Evolutionary conservation across 352 stramenopile species (phyloP).

Genomic region (Hyaloperonospora arabidopsidis): DNA sequence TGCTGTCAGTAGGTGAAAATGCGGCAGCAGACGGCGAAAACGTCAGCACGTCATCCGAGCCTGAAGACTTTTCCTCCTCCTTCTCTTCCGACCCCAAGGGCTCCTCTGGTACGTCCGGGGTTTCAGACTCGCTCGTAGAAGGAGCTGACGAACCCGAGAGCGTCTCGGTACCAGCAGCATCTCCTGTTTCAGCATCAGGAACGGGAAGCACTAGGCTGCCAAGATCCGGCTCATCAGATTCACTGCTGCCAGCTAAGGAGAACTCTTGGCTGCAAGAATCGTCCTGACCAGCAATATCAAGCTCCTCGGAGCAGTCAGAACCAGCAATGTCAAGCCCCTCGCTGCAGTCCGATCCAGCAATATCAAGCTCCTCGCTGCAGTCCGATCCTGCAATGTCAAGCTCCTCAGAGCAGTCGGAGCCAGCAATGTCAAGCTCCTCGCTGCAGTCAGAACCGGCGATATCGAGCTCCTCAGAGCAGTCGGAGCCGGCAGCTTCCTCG

Average conservation of each 20-base stretch:
- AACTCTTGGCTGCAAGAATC: background rate
- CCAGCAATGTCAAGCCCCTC: background rate
- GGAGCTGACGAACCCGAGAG: background rate
- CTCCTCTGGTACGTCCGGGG: too few species aligned
- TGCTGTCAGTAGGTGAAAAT: conserved; percentile 15
- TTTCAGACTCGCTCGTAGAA: too few species aligned
- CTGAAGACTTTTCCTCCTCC: too few species aligned
- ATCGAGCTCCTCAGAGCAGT: conserved; percentile 3
- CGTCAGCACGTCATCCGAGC: too few species aligned
- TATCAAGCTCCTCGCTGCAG: conserved; percentile 5
- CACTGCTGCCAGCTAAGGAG: background rate
- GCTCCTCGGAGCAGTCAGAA: background rate
- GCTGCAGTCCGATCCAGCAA: background rate
- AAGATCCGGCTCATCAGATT: background rate
- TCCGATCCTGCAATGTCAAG: background rate
- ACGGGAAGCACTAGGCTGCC: too few species aligned
- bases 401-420: background rate
- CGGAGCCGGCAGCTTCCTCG: background rate
- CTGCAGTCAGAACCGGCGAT: background rate
- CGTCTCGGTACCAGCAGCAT: background rate
- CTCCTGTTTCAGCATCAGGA: background rate
- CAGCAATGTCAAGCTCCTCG: conserved; percentile 1
- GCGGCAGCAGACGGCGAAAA: too few species aligned
- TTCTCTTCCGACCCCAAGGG: too few species aligned
- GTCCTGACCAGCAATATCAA: background rate